A percentile compares a stretch with the other conserved stretches of the same genome.
phyloP scores from a whole-genome alignment of 2,329 filamentous ascomycete genomes.

The Aureobasidium leucospermi region DNA sequence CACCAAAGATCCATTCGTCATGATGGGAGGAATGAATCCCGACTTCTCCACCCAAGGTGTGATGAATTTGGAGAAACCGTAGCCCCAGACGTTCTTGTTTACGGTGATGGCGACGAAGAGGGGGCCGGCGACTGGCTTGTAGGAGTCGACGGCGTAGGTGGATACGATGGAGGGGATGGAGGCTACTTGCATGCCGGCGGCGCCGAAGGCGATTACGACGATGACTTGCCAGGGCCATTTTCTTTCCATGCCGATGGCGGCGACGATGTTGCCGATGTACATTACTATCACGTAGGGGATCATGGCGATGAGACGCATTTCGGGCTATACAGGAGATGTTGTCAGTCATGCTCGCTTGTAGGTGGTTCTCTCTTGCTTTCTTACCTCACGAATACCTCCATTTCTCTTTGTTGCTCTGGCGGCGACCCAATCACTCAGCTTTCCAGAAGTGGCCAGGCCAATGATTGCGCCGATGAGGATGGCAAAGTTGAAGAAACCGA shows the following conservation, averaged over 20 bases:
- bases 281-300: conserved; percentile 52
- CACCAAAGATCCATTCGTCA: conserved; percentile 51
- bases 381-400: conserved; percentile 44
- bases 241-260: conserved; percentile 33
- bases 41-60: conserved; percentile 40
- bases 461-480: conserved; percentile 48
- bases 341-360: background rate
- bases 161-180: conserved; percentile 53
- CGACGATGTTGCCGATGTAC: conserved; percentile 49
- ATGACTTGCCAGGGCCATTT: conserved; percentile 48
- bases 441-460: conserved; percentile 48
- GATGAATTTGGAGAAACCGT: conserved; percentile 46
- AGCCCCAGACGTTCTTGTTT: conserved; percentile 59
- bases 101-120: conserved; percentile 56
- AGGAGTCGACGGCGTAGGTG: conserved; percentile 56
- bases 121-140: conserved; percentile 55
- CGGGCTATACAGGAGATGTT: background rate
- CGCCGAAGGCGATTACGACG: conserved; percentile 52
- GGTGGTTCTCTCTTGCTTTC: background rate
- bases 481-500: conserved; percentile 53
- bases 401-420: conserved; percentile 47
- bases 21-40: conserved; percentile 51
- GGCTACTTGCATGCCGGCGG: conserved; percentile 52
- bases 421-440: conserved; percentile 51
- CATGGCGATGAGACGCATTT: conserved; percentile 27